Percentiles rank a stretch among this genome's conserved stretches.
phyloP scores from a whole-genome alignment of 2,329 filamentous ascomycete species.

The Fusarium ambrosium region DNA sequence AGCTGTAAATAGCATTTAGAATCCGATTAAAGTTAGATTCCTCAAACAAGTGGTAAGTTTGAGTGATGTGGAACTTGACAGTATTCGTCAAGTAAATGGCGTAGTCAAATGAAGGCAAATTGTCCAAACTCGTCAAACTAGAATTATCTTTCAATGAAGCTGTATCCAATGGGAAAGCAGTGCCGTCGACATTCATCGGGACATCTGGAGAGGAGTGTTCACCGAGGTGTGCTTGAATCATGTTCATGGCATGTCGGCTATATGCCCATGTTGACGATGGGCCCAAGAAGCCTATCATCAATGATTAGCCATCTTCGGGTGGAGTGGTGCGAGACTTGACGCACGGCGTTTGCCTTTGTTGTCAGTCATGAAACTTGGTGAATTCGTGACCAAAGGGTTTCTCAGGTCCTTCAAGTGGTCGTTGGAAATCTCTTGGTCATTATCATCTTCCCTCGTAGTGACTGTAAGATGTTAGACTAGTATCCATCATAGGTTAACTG shows the following conservation, averaged over 20 bases:
- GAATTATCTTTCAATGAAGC: neutral
- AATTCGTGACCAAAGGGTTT: neutral
- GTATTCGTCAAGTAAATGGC: constrained; percentile 19
- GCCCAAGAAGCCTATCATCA: constrained; percentile 7
- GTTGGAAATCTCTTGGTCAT: neutral
- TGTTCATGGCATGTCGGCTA: constrained; percentile 20
- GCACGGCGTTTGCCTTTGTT: neutral
- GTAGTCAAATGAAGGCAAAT: constrained; percentile 15
- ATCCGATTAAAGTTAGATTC: constrained; percentile 11
- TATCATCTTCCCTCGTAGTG: neutral
- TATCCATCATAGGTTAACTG: no score
- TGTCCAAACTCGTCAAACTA: neutral
- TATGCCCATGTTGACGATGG: constrained; percentile 25
- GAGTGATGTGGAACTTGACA: constrained; percentile 20
- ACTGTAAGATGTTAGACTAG: neutral
- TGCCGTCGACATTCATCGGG: constrained; percentile 15
- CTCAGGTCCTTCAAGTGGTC: neutral
- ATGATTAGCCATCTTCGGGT: neutral
- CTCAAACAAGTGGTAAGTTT: constrained; percentile 22
- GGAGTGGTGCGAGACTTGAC: neutral
- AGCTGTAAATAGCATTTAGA: neutral
- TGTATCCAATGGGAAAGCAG: constrained; percentile 9
- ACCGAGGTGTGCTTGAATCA: constrained; percentile 11
- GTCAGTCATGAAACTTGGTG: neutral
- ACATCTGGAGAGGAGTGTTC: constrained; percentile 2